These are phyloP conservation scores for Colletotrichum orchidophilum DNA, from an alignment of 2,329 filamentous ascomycete species.

Conservation along the genomic window DNA sequence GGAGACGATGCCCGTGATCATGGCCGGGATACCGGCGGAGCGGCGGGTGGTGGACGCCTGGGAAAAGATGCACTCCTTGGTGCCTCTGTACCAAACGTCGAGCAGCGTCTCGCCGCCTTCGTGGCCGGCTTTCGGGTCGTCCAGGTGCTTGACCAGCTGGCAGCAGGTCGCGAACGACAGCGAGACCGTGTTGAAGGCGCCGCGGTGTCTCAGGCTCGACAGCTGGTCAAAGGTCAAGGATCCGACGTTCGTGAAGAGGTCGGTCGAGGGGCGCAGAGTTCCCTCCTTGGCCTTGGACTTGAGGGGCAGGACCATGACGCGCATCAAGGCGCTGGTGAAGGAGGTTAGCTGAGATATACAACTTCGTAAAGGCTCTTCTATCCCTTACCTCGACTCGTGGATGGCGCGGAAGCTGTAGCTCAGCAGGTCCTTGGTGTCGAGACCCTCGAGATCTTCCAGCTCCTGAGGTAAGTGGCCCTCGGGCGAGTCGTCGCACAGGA, in stretches of 20 bases:
- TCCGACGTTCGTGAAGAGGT: slow-evolving; percentile 73
- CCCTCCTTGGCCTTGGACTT: slow-evolving; percentile 55
- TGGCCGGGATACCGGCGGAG: slow-evolving; percentile 89
- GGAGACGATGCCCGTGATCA: slow-evolving; percentile 83
- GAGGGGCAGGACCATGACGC: slow-evolving; percentile 65
- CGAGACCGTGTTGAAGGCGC: slow-evolving; percentile 92
- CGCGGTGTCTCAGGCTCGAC: slow-evolving; percentile 84
- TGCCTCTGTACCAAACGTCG: slow-evolving; percentile 76
- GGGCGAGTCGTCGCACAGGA: slow-evolving; percentile 93
- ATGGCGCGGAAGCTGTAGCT: slow-evolving; percentile 95
- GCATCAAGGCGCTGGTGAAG: slow-evolving; percentile 72
- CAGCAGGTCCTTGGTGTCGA: slow-evolving; percentile 87
- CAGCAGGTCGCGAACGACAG: slow-evolving; percentile 88
- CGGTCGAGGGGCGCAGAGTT: slow-evolving; percentile 56
- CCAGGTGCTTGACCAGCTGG: slow-evolving; percentile 64
- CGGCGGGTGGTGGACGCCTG: slow-evolving; percentile 86
- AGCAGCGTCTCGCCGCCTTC: slow-evolving; percentile 58
- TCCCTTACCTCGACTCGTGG: slow-evolving; percentile 85
- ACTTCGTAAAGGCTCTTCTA: not conserved
- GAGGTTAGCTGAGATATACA: not conserved
- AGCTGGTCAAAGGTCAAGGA: slow-evolving; percentile 84
- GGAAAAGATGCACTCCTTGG: slow-evolving; percentile 75
- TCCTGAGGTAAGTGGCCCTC: slow-evolving; percentile 87
- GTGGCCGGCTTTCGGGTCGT: slow-evolving; percentile 33
- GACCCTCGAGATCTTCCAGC: slow-evolving; percentile 73